Base-by-base conservation (phyloP, 2,329 filamentous ascomycete species). In the Sodiomyces alkalinus region DNA sequence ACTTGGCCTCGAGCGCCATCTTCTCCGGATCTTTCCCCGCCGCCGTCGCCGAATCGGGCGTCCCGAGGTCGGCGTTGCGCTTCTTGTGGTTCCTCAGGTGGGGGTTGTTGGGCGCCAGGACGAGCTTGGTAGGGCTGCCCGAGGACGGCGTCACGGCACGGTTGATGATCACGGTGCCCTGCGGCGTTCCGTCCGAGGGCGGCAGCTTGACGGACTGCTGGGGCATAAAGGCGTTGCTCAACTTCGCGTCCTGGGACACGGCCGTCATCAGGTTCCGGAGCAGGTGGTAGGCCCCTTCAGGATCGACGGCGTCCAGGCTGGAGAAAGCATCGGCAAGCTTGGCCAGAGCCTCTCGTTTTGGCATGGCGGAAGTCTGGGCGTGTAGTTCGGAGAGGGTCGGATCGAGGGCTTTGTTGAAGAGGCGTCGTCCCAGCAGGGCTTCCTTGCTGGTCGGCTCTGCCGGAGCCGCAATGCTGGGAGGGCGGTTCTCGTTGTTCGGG, bases 241-340 rank as follows among this genome's bases (percentile, higher is more conserved):
- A 61, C 48, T 77, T 82, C 14, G 64, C 59, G 43, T 87, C 80
- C 26, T 66, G 62, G 23, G 78, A 68, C 26, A 92, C 65, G 32
- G 72, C 70, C n/a, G 80, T 67, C 35, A 92, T 64, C 38, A 92
- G 69, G 32, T 72, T 68, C 43, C 75, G 80, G 45, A 98, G 64
- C 11, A 98, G 64, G 39, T 92, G 74, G 43, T 87, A 90, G 22
- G 86, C 73, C 12, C 86, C 86, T 48, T 94, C 87, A 0, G 87
- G 87, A 44, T 98, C 87, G 17, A 87, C 64, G 24, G 80, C 73
- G 49, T 96, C 82, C 18, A 98, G 64, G 9, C 75, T 68, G 4
- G 76, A 78, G 61, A 90, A 92, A 1, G 87, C 86, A 48, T 92
- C 81, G 0, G 81, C 82, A 9, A 94, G 63, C 37, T 74, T 73